Conservation (phyloP, 345 rosid genomes). For the Erysimum cheiranthoides region DNA sequence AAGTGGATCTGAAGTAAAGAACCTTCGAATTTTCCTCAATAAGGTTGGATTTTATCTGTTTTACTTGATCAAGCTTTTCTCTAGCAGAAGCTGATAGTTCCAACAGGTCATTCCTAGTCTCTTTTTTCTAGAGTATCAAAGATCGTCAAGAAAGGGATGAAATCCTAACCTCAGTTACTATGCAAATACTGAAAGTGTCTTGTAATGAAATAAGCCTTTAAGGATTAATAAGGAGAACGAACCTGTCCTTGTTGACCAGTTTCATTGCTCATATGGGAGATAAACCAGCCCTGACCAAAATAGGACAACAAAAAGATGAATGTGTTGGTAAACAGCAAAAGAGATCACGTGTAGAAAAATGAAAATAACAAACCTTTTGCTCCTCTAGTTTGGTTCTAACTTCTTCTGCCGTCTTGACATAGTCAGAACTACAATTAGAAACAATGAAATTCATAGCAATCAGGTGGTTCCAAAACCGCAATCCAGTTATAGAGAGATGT, state of each 20-base stretch:
- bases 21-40: slow-evolving; percentile 61
- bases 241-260: slow-evolving; percentile 50
- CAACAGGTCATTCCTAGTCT: slow-evolving; percentile 44
- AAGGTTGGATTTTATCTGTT: slow-evolving; percentile 52
- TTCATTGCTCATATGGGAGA: slow-evolving; percentile 37
- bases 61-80: slow-evolving; percentile 58
- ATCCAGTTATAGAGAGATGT: slow-evolving; percentile 27
- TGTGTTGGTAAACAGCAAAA: slow-evolving; percentile 12
- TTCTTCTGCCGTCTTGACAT: slow-evolving; percentile 57
- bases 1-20: slow-evolving; percentile 11
- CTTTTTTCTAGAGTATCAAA: slow-evolving; percentile 45
- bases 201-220: neutral
- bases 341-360: slow-evolving; percentile 15
- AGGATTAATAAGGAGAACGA: slow-evolving; percentile 17
- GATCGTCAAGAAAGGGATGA: slow-evolving; percentile 9
- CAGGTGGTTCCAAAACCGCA: slow-evolving; percentile 12
- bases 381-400: slow-evolving; percentile 54
- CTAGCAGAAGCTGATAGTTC: slow-evolving; percentile 55
- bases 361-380: slow-evolving; percentile 57
- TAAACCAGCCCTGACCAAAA: slow-evolving; percentile 63
- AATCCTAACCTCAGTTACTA: slow-evolving; percentile 23
- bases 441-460: slow-evolving; percentile 1
- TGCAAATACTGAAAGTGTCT: neutral
- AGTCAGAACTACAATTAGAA: slow-evolving; percentile 54
- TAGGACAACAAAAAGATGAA: slow-evolving; percentile 7